Base-by-base conservation (phyloP, 2,329 filamentous ascomycete species). In the Epichloe baconii region DNA sequence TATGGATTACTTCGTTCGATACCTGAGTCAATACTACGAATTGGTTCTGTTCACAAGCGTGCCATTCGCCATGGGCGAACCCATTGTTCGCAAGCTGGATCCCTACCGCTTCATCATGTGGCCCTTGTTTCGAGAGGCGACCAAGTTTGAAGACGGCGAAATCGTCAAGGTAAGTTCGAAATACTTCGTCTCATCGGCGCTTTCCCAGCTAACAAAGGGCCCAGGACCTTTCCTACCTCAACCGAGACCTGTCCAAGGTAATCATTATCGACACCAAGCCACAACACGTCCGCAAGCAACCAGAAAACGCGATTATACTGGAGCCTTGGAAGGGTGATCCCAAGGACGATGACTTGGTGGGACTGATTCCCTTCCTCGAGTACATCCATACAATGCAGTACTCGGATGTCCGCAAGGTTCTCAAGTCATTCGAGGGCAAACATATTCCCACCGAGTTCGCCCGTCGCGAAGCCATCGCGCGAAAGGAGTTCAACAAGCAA, bases 11-110 rank as follows among this genome's bases (percentile, higher is more conserved):
- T 98, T 98, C 73, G 73, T 98, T 56, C 87, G 88, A 63, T 98
- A 98, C 68, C 78, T 98, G 47, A 91, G 87, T 69, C 90, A 96
- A 68, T 97, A 98, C 76, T 98, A 96, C 65, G 93, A 98, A 68
- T 76, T 98, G 50, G 93, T 97, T 49, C 81, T 98, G 57, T 98
- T 97, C 72, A 98, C 93, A 35, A 87, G 80, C 40, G 84, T 93
- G 45, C 89, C 91, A 0, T 88, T 83, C 62, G 83, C 82, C 62
- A 85, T 88, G 64, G 91, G 83, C 31, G 89, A 96, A 59, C 88
- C 88, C 23, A 78, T 98, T 48, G 80, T 96, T 58, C 83, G 88
- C 62, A 98, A 98, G 70, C 75, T 98, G 54, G 93, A 98, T 64
- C 93, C 91, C 37, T 97, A 86, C 76, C 87, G 85, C 61, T 88